These are phyloP conservation scores for Lichtheimia corymbifera DNA, from an alignment of 371 early-diverging fungal genomes.

Conservation along the genomic window DNA sequence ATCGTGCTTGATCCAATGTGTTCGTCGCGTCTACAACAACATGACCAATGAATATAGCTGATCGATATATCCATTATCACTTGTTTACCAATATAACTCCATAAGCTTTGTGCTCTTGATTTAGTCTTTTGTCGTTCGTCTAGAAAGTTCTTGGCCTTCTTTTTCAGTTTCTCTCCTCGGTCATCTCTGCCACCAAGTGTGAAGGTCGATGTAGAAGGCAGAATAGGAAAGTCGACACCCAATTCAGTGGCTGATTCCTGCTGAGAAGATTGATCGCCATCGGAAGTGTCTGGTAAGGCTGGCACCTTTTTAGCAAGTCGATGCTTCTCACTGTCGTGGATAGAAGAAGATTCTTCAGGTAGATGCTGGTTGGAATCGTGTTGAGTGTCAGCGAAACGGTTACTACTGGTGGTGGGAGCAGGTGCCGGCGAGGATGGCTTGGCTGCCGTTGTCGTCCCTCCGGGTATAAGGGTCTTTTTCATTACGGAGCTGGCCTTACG, in stretches of 20 bases:
- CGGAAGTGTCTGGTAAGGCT: not conserved
- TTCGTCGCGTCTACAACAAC: slow-evolving; percentile 62
- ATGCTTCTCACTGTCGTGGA: not conserved
- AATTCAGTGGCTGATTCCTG: slow-evolving; percentile 11
- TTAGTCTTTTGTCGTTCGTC: slow-evolving; percentile 80
- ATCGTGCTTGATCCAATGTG: slow-evolving; percentile 74
- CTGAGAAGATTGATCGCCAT: slow-evolving; percentile 28
- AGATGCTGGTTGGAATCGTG: not conserved
- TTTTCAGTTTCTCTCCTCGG: slow-evolving; percentile 58
- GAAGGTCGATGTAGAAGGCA: slow-evolving; percentile 45
- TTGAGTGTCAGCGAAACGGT: not conserved
- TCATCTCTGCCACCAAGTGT: slow-evolving; percentile 46
- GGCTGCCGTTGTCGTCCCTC: slow-evolving; percentile 14
- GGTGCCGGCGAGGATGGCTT: slow-evolving; percentile 21
- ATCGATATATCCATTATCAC: not conserved
- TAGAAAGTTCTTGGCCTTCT: slow-evolving; percentile 75
- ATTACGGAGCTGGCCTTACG: slow-evolving; percentile 35
- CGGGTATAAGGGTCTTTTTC: slow-evolving; percentile 29
- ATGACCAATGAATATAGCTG: not conserved
- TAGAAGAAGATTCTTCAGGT: too few relatives aligned
- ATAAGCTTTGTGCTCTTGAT: slow-evolving; percentile 67
- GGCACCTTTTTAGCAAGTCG: slow-evolving; percentile 1
- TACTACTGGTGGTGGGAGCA: slow-evolving; percentile 1
- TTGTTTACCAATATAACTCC: slow-evolving; percentile 67
- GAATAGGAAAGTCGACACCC: slow-evolving; percentile 29